Evolutionary conservation across 768 basidiomycete species (phyloP).

Genomic region (Mycena capillaripes): DNA sequence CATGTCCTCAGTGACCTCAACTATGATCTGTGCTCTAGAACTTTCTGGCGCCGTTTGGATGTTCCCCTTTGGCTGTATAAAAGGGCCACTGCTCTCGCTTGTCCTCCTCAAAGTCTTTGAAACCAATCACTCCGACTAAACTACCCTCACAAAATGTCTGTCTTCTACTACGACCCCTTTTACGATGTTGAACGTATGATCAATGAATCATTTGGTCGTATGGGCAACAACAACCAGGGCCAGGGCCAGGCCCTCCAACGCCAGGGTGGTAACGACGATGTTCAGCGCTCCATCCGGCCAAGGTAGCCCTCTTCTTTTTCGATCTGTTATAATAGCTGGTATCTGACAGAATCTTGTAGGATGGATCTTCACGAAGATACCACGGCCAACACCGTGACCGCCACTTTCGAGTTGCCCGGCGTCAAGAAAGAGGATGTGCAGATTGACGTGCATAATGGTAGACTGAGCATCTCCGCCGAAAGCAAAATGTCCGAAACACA

Average conservation of each 20-base stretch:
- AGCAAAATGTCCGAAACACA: conserved; percentile 50
- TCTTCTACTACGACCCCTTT: conserved; percentile 60
- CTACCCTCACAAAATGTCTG: conserved; percentile 35
- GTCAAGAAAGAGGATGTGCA: conserved; percentile 65
- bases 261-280: conserved; percentile 18
- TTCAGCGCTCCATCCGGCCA: conserved; percentile 45
- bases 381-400: conserved; percentile 65
- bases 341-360: conserved; percentile 43
- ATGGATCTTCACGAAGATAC: conserved; percentile 71
- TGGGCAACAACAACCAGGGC: conserved; percentile 9
- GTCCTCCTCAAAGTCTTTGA: neutral
- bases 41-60: conserved; percentile 7
- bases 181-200: conserved; percentile 62
- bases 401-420: conserved; percentile 73
- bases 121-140: neutral
- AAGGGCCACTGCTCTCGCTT: neutral
- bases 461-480: conserved; percentile 69
- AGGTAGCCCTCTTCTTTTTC: conserved; percentile 37
- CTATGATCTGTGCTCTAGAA: conserved; percentile 13
- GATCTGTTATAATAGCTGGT: neutral
- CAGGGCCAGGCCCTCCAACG: conserved; percentile 27
- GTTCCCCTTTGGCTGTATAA: conserved; percentile 7
- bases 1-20: conserved; percentile 7
- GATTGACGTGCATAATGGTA: conserved; percentile 67
- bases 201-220: conserved; percentile 49